Evolutionary conservation across 495 filamentous ascomycete species (phyloP).

Genomic region (Xylaria cubensis): DNA sequence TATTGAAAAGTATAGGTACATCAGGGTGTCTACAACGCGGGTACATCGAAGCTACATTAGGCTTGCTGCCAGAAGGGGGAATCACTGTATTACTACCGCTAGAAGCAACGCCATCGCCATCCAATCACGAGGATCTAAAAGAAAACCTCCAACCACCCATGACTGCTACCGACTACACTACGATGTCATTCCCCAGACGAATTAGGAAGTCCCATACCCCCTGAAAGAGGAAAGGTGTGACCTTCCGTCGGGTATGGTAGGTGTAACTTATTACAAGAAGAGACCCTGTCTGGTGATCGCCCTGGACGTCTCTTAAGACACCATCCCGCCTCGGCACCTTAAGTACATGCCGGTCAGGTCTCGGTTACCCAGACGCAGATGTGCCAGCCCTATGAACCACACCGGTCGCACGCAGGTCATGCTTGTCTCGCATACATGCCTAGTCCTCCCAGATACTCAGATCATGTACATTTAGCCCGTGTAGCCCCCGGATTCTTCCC

Average conservation of each 20-base stretch:
- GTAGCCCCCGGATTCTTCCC: constrained; percentile 33
- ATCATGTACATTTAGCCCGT: constrained; percentile 46
- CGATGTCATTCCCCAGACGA: constrained; percentile 36
- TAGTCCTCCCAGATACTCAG: constrained; percentile 36
- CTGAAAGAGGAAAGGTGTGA: constrained; percentile 43
- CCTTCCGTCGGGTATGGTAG: constrained; percentile 28
- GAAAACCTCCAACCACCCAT: constrained; percentile 33
- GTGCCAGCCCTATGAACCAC: constrained; percentile 30
- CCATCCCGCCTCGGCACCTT: constrained; percentile 21
- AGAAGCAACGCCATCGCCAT: constrained; percentile 31
- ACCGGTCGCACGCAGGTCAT: constrained; percentile 40
- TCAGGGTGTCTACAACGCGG: constrained; percentile 35
- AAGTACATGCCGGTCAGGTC: constrained; percentile 17
- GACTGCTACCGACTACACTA: constrained; percentile 30
- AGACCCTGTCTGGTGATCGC: constrained; percentile 32
- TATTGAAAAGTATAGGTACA: constrained; percentile 22
- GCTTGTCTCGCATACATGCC: constrained; percentile 33
- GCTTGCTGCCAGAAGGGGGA: constrained; percentile 34
- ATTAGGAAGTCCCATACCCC: constrained; percentile 42
- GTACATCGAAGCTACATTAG: constrained; percentile 31
- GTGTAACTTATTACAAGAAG: constrained; percentile 35
- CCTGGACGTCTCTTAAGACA: constrained; percentile 41
- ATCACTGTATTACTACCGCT: constrained; percentile 40
- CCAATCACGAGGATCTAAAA: constrained; percentile 34
- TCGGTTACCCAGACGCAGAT: constrained; percentile 33